Percentiles rank a stretch among this genome's conserved stretches.
phyloP scores from a whole-genome alignment of 768 basidiomycete genomes.

The Paxillus ammoniavirescens region DNA sequence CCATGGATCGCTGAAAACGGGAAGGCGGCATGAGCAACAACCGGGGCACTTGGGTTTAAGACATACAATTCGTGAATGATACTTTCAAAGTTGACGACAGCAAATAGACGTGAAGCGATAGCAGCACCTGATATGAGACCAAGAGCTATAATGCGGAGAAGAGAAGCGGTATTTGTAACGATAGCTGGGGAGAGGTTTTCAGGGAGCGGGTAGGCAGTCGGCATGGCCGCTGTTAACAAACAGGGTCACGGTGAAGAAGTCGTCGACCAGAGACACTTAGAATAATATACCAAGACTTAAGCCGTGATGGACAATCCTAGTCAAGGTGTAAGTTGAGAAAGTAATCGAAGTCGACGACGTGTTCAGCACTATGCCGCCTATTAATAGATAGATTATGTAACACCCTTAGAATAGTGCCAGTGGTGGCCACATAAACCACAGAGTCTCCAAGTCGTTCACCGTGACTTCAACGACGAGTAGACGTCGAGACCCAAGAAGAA shows the following conservation, averaged over 20 bases:
- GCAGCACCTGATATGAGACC: constrained; percentile 91
- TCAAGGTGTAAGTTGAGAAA: neutral
- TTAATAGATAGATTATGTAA: constrained; percentile 9
- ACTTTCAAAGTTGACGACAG: constrained; percentile 97
- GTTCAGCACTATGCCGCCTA: constrained; percentile 1
- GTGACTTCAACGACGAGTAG: no score
- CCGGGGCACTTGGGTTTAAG: neutral
- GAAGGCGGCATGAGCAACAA: neutral
- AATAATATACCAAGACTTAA: neutral
- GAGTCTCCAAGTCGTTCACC: no score
- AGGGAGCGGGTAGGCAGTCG: constrained; percentile 73
- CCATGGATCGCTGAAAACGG: constrained; percentile 84
- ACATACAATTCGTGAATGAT: constrained; percentile 99
- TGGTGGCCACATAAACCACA: no score
- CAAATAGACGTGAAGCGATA: constrained; percentile 93
- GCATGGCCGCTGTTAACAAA: constrained; percentile 50
- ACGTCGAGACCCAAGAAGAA: no score
- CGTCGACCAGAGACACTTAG: neutral
- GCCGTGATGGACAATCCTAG: neutral
- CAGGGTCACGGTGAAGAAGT: neutral
- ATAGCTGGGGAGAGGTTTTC: constrained; percentile 65
- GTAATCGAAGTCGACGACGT: constrained; percentile 25
- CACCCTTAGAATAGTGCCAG: constrained; percentile 3
- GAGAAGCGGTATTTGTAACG: constrained; percentile 83
- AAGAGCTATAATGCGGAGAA: constrained; percentile 89